Percentiles rank a stretch among this genome's conserved stretches.
Conservation (phyloP, 768 basidiomycete genomes). For the Pisolithus sp. region DNA sequence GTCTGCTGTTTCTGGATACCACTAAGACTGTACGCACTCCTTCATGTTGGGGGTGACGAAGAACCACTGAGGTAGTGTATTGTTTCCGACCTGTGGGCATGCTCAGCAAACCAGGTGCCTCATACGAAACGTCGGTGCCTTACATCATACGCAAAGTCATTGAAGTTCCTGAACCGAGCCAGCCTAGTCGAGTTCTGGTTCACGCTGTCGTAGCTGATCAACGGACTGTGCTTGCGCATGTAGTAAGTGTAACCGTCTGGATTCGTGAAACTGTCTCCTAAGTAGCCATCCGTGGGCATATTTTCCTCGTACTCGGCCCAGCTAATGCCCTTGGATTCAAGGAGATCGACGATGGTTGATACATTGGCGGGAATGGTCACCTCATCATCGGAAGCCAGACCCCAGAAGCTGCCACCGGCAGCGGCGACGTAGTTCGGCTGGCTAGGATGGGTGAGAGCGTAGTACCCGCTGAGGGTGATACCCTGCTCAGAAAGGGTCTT, state of each 20-base stretch:
- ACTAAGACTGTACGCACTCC: constrained; percentile 10
- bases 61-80: constrained; percentile 48
- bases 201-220: constrained; percentile 46
- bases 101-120: neutral
- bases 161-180: constrained; percentile 48
- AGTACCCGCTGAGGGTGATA: constrained; percentile 41
- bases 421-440: constrained; percentile 52
- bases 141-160: constrained; percentile 52
- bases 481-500: constrained; percentile 41
- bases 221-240: constrained; percentile 49
- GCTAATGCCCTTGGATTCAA: constrained; percentile 49
- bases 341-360: constrained; percentile 52
- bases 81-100: constrained; percentile 24
- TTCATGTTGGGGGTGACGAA: constrained; percentile 56
- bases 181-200: constrained; percentile 35
- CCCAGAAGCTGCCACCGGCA: constrained; percentile 49
- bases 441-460: constrained; percentile 47
- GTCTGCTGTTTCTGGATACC: neutral
- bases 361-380: constrained; percentile 36
- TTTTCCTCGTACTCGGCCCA: constrained; percentile 60
- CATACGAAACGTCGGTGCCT: neutral
- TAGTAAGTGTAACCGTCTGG: constrained; percentile 39
- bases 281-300: constrained; percentile 44
- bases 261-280: constrained; percentile 31
- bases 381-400: constrained; percentile 38